Evolutionary conservation across 345 rosid genomes (phyloP).

Genomic region (Eucalyptus brandiana): DNA sequence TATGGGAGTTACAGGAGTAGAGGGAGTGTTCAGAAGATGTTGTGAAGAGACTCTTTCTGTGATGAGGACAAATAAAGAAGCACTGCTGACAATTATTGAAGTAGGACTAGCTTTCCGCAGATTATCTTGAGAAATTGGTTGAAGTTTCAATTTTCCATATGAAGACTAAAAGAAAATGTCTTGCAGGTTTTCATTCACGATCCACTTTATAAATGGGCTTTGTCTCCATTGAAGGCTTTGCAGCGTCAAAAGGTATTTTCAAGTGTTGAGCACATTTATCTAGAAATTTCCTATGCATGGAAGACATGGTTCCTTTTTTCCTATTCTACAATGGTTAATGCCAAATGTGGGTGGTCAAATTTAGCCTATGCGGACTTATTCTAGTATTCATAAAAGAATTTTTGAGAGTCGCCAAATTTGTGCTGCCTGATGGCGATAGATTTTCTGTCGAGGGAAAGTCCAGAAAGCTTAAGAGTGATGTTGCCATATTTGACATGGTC

Average conservation of each 20-base stretch:
- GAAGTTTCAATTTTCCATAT: background rate
- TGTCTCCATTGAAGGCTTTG: conserved; percentile 93
- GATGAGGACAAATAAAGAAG: conserved; percentile 97
- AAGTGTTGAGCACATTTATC: background rate
- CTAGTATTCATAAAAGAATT: background rate
- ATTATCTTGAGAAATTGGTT: background rate
- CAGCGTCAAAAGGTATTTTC: conserved; percentile 89
- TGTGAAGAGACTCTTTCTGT: conserved; percentile 94
- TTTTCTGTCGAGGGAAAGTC: background rate
- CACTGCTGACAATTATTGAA: conserved; percentile 86
- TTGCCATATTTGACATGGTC: background rate
- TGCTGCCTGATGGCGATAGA: background rate
- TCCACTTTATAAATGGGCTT: conserved; percentile 97
- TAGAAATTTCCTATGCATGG: background rate
- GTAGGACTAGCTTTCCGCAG: conserved; percentile 20
- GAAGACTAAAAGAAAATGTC: background rate
- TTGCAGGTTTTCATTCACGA: conserved; percentile 97
- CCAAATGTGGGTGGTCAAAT: background rate
- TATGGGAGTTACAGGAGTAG: conserved; percentile 97
- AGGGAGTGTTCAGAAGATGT: conserved; percentile 93
- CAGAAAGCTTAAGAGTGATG: background rate
- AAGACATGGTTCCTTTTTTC: background rate
- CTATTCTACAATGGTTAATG: background rate
- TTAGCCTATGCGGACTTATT: background rate
- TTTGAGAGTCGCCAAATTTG: background rate